These are phyloP conservation scores for Tetrapisispora pingtungensis DNA, from an alignment of 805 yeast species.

Conservation along the genomic window DNA sequence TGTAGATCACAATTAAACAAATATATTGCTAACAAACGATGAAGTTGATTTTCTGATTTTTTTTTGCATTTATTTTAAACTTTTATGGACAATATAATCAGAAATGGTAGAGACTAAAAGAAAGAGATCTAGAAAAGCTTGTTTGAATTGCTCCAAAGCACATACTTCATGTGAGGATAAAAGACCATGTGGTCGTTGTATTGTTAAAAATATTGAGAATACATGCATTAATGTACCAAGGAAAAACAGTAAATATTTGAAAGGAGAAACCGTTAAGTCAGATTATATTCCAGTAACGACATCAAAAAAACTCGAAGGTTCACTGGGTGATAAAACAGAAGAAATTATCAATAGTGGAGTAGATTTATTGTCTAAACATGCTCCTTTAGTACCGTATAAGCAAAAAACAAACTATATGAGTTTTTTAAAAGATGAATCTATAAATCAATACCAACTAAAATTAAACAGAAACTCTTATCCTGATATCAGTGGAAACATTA, in stretches of 20 bases:
- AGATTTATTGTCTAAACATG: conserved; percentile 23
- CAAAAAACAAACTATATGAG: conserved; percentile 5
- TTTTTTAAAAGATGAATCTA: conserved; percentile 34
- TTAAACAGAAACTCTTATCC: conserved; percentile 42
- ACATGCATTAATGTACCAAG: conserved; percentile 87
- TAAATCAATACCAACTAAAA: conserved; percentile 63
- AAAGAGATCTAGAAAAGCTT: conserved; percentile 60
- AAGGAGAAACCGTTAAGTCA: conserved; percentile 41
- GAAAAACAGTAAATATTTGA: conserved; percentile 70
- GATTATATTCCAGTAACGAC: conserved; percentile 11
- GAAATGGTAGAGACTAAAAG: neutral
- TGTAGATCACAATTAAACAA: no score
- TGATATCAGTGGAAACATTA: conserved; percentile 35
- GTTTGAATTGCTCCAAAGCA: conserved; percentile 81
- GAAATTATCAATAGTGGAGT: conserved; percentile 19
- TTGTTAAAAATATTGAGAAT: conserved; percentile 52
- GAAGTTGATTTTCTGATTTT: no score
- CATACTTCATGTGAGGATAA: conserved; percentile 84
- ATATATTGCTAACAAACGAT: no score
- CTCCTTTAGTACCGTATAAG: conserved; percentile 25
- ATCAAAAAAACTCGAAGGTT: conserved; percentile 16
- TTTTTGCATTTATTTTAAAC: no score
- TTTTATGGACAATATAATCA: no score
- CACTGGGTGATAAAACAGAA: conserved; percentile 22
- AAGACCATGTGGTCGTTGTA: conserved; percentile 77